These are phyloP conservation scores for Abrus pulchellus DNA, from an alignment of 306 rosid genomes.

Conservation along the genomic window DNA sequence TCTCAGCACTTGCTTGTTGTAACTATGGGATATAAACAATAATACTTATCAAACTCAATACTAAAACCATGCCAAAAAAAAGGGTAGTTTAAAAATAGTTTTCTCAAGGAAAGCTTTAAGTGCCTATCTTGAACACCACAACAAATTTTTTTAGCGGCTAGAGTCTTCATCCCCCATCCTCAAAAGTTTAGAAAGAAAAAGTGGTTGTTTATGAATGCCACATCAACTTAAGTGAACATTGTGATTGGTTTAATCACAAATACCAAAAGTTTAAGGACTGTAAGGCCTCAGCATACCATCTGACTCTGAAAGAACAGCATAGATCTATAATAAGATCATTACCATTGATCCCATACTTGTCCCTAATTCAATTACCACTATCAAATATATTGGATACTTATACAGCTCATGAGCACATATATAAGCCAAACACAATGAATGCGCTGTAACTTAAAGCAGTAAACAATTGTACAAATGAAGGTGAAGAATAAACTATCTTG, in stretches of 20 bases:
- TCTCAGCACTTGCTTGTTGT: slow-evolving; percentile 7
- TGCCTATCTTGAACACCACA: background rate
- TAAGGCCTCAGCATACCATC: background rate
- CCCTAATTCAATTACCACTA: background rate
- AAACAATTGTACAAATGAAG: slow-evolving; percentile 7
- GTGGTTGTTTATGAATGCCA: background rate
- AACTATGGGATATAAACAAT: background rate
- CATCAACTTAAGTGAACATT: slow-evolving; percentile 10
- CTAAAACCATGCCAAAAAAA: slow-evolving; percentile 22
- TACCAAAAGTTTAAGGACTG: background rate
- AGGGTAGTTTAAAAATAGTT: background rate
- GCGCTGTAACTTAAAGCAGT: slow-evolving; percentile 30
- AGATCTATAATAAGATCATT: background rate
- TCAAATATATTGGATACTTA: slow-evolving; percentile 10
- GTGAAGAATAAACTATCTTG: background rate
- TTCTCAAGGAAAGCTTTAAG: background rate
- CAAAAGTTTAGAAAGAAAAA: slow-evolving; percentile 7
- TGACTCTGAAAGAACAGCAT: background rate
- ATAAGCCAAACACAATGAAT: slow-evolving; percentile 5
- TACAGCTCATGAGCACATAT: slow-evolving; percentile 13
- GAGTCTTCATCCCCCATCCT: background rate
- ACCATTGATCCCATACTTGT: background rate
- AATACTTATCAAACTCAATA: background rate
- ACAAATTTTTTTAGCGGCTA: background rate
- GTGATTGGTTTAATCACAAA: slow-evolving; percentile 31